Evolutionary conservation across 345 rosid species (phyloP), one percentile per base, ranked within the genome.

Genomic region (Arabidopsis suecica): DNA sequence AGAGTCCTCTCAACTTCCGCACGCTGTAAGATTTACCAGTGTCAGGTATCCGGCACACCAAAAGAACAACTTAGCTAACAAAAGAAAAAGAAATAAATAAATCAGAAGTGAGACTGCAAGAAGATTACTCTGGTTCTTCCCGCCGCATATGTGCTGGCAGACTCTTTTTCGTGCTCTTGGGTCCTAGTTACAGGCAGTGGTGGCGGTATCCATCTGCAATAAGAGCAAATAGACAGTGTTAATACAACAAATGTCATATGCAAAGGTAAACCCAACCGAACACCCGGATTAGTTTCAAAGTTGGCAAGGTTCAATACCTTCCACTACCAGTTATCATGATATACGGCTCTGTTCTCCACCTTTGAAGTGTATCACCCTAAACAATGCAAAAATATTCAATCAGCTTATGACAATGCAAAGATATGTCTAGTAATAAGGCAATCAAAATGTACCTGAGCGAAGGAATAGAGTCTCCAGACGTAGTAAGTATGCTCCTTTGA

Each of bases 251-350:
- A 66, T 37, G 8, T 25, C 54, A 18, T 49, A 1, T 50, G 38
- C 18, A 36, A 55, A 47, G 68, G 62, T 68, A n/a, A 61, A 47
- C 44, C 7, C 9, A 47, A 62, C 23, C 49, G 0, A 54, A 55
- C 40, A 41, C 40, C 12, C 12, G 48, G 54, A 55, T 20, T 49
- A 68, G 9, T 36, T 47, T 62, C 47, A 50, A 54, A 7, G 56
- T 20, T 50, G 44, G 42, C 22, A 18, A 50, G 36, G 14, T 60
- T 70, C 25, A 22, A 61, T 86, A 95, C 98, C 99, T 93, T 80
- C 99, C 99, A 80, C 99, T 96, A 59, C 98, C 99, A 76, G 91
- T 91, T 79, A 96, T 91, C 98, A 93, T 93, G 80, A 96, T 96
- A 81, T 91, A 96, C 56, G 98, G 98, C 69, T 96, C 97, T 34